phyloP scores from a whole-genome alignment of 495 filamentous ascomycete genomes.

The Daldinia loculata region DNA sequence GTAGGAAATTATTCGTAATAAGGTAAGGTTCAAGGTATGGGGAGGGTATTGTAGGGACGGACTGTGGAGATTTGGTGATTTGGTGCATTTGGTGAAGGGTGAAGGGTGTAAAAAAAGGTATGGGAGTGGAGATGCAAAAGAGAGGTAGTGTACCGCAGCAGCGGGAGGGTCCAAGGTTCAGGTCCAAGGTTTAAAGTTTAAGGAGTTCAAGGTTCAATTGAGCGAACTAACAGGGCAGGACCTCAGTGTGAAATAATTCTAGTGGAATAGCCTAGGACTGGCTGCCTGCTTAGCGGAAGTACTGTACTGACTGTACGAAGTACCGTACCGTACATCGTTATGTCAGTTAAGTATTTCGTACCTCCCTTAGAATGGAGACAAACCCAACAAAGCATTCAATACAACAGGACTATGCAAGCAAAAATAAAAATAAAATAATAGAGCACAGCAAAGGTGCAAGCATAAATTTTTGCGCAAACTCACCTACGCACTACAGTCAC shows the following conservation, averaged over 20 bases:
- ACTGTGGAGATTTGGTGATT: conserved; percentile 18
- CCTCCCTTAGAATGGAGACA: neutral
- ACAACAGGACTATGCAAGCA: neutral
- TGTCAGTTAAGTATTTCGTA: neutral
- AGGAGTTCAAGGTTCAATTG: neutral
- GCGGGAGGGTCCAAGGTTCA: neutral
- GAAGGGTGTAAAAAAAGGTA: neutral
- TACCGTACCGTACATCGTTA: neutral
- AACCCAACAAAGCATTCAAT: neutral
- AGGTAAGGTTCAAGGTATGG: conserved; percentile 23
- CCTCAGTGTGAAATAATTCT: neutral
- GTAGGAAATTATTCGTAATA: conserved; percentile 16
- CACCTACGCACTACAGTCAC: neutral
- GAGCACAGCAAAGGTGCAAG: neutral
- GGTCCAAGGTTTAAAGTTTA: neutral
- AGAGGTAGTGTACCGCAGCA: neutral
- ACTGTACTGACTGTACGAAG: neutral
- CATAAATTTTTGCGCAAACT: neutral
- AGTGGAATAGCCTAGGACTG: neutral
- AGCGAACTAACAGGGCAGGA: neutral
- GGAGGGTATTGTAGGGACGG: conserved; percentile 9
- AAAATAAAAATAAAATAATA: neutral
- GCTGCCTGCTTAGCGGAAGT: neutral
- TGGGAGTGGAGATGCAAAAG: conserved; percentile 18
- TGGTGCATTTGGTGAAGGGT: neutral